Evolutionary conservation across 2,329 filamentous ascomycete species (phyloP).

Genomic region (Cadophora malorum): DNA sequence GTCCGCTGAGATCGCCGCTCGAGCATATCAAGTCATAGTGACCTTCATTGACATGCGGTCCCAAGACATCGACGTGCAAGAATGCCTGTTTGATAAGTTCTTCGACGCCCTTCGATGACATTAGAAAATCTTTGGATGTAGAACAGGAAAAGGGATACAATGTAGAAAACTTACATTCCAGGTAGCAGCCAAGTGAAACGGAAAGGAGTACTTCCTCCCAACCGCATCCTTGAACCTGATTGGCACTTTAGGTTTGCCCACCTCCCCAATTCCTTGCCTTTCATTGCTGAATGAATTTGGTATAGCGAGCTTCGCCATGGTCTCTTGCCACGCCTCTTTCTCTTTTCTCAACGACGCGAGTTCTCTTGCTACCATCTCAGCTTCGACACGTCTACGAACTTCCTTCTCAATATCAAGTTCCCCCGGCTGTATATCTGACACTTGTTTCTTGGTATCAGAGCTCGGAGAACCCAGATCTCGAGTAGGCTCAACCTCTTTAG

Average conservation of each 20-base stretch:
- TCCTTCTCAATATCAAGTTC: not conserved
- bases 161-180: conserved; percentile 55
- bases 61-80: conserved; percentile 15
- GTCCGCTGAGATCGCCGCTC: conserved; percentile 68
- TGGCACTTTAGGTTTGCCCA: conserved; percentile 49
- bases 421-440: not conserved
- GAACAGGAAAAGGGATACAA: not conserved
- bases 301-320: no score
- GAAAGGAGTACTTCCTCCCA: conserved; percentile 89
- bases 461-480: not conserved
- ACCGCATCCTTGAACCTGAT: conserved; percentile 90
- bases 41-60: conserved; percentile 13
- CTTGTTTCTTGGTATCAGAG: not conserved
- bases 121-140: not conserved
- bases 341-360: not conserved
- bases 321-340: not conserved
- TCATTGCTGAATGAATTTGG: not conserved
- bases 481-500: not conserved
- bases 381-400: not conserved
- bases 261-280: not conserved
- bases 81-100: conserved; percentile 20
- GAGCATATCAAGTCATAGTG: conserved; percentile 22
- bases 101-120: conserved; percentile 70
- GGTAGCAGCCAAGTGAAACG: conserved; percentile 80
- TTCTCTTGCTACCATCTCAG: not conserved